Conservation (phyloP, 2,329 filamentous ascomycete species). For the Calonectria pteridis region DNA sequence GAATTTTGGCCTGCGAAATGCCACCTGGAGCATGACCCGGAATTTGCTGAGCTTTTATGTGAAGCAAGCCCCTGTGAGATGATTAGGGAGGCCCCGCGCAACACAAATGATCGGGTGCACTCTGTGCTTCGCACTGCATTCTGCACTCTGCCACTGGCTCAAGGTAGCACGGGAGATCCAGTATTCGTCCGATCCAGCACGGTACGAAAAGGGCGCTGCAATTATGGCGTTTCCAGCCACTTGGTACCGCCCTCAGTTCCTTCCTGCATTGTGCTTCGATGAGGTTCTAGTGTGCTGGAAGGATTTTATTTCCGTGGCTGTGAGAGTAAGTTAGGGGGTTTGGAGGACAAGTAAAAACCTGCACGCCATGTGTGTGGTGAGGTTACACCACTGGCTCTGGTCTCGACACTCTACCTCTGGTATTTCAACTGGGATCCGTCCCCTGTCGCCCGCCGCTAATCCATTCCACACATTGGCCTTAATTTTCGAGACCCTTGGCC, state of each 20-base stretch:
- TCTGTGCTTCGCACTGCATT: neutral
- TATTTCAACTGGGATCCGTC: neutral
- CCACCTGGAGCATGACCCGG: neutral
- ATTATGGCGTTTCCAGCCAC: constrained; percentile 29
- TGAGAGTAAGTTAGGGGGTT: neutral
- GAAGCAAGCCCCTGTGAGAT: neutral
- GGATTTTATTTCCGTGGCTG: neutral
- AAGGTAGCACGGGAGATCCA: constrained; percentile 41
- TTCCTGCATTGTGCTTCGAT: constrained; percentile 1
- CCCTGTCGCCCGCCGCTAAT: neutral
- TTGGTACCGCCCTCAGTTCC: constrained; percentile 12
- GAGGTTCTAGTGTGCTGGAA: neutral
- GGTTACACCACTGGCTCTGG: neutral
- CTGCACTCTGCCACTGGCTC: neutral
- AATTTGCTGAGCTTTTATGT: neutral
- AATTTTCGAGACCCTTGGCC: neutral
- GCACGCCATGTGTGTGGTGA: neutral
- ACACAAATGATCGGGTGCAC: constrained; percentile 21
- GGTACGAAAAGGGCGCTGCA: constrained; percentile 25
- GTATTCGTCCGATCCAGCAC: constrained; percentile 41
- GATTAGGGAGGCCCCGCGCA: constrained; percentile 2
- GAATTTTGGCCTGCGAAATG: neutral
- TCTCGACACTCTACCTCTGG: neutral
- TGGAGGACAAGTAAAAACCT: neutral
- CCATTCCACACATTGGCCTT: neutral